These are phyloP conservation scores for Clavispora carvajalis DNA, from an alignment of 805 yeast genomes.

Conservation along the genomic window DNA sequence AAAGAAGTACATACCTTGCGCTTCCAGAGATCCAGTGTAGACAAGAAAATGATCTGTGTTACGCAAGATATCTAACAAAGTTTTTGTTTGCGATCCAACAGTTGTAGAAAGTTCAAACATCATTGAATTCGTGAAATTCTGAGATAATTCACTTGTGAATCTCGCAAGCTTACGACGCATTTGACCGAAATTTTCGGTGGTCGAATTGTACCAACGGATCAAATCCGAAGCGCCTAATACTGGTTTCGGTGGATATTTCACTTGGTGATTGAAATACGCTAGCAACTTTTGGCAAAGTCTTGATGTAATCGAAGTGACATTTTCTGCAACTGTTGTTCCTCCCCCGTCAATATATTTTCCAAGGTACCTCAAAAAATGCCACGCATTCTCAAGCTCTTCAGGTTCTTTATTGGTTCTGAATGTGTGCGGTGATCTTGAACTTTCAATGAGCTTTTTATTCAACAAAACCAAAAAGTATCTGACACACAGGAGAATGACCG, in stretches of 20 bases:
- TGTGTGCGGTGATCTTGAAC: conserved; percentile 55
- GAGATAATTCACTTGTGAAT: conserved; percentile 61
- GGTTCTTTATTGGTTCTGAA: conserved; percentile 88
- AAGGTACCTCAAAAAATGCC: conserved; percentile 69
- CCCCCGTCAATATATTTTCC: conserved; percentile 80
- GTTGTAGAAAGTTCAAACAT: conserved; percentile 46
- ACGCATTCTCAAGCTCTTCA: conserved; percentile 78
- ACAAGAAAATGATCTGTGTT: conserved; percentile 71
- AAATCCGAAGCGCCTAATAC: conserved; percentile 29
- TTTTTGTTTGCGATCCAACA: conserved; percentile 42
- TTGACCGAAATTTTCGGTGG: conserved; percentile 67
- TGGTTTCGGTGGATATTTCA: conserved; percentile 49
- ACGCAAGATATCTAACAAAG: conserved; percentile 52
- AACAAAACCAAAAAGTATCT: conserved; percentile 64
- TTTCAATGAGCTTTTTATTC: conserved; percentile 72
- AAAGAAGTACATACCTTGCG: conserved; percentile 72
- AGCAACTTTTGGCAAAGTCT: conserved; percentile 65
- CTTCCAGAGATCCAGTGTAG: conserved; percentile 66
- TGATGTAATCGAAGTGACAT: conserved; percentile 59
- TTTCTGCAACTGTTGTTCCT: conserved; percentile 74
- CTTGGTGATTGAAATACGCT: conserved; percentile 67
- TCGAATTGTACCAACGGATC: conserved; percentile 60
- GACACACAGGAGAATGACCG: conserved; percentile 67
- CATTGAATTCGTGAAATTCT: conserved; percentile 69
- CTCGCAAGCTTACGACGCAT: conserved; percentile 78